Evolutionary conservation across 441 rosid genomes (phyloP), one percentile per base, ranked within the genome.

Genomic region (Erodium chrysanthum): DNA sequence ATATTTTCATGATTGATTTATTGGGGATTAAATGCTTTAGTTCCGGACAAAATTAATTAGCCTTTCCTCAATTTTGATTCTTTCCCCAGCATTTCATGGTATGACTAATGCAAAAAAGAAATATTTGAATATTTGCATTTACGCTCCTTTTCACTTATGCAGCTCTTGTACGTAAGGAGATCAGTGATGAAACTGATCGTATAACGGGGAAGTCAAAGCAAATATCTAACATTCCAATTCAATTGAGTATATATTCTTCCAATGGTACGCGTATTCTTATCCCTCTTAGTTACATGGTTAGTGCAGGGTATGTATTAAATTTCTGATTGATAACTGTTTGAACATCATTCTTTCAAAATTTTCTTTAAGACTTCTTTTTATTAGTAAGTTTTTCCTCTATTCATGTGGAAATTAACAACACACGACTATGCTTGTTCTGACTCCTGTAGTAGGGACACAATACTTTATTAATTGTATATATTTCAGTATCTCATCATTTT

Each of bases 111-210:
- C 59, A 18, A 18, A 58, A 33, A 0, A n/a, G n/a, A 52, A 22
- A 27, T n/a, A 2, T 29, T 7, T 59, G 48, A 66, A 21, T 31
- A 44, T 40, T 52, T 40, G 21, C 50, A 66, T 66, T 73, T 54
- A 58, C 18, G 54, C 35, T 61, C 68, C 23, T 69, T 62, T 73
- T 65, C 15, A 18, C 78, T 60, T 70, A 15, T 83, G 68, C 81
- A 94, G 97, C 97, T 78, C 72, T 90, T 71, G 98, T 94, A 68
- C 93, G 98, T 2, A 88, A 84, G 88, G 97, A 94, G 81, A 94
- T 94, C 56, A 73, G 77, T 69, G 98, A 94, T 78, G 97, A 94
- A 87, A 91, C 98, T 56, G 97, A 94, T 84, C 87, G 97, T 46
- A 88, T 91, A 74, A 91, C 97, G 68, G 97, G 96, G 73, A 89